Percentiles rank a stretch among this genome's conserved stretches.
Evolutionary conservation across 768 basidiomycete genomes (phyloP).

Genomic region (Lactarius quietus): DNA sequence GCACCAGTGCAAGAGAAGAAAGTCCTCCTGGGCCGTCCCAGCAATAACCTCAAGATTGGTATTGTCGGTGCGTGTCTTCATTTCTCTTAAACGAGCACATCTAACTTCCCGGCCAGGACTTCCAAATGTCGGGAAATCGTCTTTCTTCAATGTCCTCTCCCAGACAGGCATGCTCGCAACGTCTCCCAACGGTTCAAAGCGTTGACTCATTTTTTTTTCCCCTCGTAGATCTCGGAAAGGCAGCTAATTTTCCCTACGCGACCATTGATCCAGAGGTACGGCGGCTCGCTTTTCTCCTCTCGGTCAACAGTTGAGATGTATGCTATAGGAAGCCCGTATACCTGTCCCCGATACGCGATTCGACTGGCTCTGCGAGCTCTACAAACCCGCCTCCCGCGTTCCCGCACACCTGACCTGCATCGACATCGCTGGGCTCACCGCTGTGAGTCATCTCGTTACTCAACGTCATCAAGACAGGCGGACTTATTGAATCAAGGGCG

Average conservation of each 20-base stretch:
- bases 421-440: conserved; percentile 97
- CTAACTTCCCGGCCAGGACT: conserved; percentile 52
- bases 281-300: background rate
- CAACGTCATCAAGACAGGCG: conserved; percentile 7
- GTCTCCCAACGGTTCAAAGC: background rate
- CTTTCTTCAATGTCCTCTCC: conserved; percentile 97
- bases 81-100: background rate
- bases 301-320: background rate
- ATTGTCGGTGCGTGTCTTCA: conserved; percentile 79
- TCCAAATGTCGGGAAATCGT: conserved; percentile 97
- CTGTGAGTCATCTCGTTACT: conserved; percentile 46
- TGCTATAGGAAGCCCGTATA: conserved; percentile 74
- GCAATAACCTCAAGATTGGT: conserved; percentile 98
- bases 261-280: conserved; percentile 81
- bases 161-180: conserved; percentile 62
- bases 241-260: conserved; percentile 96
- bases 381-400: conserved; percentile 85
- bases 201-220: conserved; percentile 22
- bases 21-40: conserved; percentile 79
- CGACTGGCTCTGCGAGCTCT: conserved; percentile 87
- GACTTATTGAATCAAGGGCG: conserved; percentile 52
- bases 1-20: conserved; percentile 76
- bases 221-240: conserved; percentile 75
- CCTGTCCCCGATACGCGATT: conserved; percentile 93
- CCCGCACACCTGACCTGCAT: conserved; percentile 97